Evolutionary conservation across 768 basidiomycete species (phyloP).

Genomic region (Suillus cothurnatus): DNA sequence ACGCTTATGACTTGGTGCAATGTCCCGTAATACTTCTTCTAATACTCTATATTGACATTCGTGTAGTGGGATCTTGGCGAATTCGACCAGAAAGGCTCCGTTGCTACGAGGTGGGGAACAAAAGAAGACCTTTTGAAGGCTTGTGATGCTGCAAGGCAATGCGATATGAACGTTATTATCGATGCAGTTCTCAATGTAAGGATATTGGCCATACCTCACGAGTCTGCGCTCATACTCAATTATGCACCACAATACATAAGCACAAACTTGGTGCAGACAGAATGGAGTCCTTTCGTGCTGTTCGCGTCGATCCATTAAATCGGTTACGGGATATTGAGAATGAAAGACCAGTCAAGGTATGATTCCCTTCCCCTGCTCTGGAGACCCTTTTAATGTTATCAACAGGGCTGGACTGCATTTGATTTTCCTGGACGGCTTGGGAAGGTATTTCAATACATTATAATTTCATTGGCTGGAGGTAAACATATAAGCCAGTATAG

Average conservation of each 20-base stretch:
- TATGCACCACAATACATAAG: slow-evolving; percentile 35
- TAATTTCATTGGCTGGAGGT: slow-evolving; percentile 5
- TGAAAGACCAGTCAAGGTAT: slow-evolving; percentile 66
- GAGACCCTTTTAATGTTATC: slow-evolving; percentile 9
- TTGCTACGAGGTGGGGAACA: slow-evolving; percentile 85
- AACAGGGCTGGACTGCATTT: slow-evolving; percentile 84
- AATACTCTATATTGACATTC: not conserved
- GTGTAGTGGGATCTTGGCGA: slow-evolving; percentile 86
- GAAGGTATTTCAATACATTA: slow-evolving; percentile 50
- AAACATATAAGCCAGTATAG: slow-evolving; percentile 56
- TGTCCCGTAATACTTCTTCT: not conserved
- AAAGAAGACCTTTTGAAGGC: slow-evolving; percentile 76
- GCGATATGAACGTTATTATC: slow-evolving; percentile 75
- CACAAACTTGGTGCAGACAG: slow-evolving; percentile 87
- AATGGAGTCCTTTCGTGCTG: slow-evolving; percentile 65
- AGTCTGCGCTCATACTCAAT: slow-evolving; percentile 14
- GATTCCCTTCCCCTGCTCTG: slow-evolving; percentile 13
- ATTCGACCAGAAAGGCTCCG: slow-evolving; percentile 73
- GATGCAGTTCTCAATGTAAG: slow-evolving; percentile 89
- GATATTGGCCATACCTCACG: slow-evolving; percentile 6
- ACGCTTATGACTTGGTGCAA: slow-evolving; percentile 81
- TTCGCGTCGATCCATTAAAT: slow-evolving; percentile 71
- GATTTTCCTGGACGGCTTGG: slow-evolving; percentile 77
- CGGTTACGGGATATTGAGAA: slow-evolving; percentile 62
- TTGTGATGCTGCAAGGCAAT: slow-evolving; percentile 63